phyloP scores from a whole-genome alignment of 371 early-diverging fungal genomes.

The Mortierella sp. region DNA sequence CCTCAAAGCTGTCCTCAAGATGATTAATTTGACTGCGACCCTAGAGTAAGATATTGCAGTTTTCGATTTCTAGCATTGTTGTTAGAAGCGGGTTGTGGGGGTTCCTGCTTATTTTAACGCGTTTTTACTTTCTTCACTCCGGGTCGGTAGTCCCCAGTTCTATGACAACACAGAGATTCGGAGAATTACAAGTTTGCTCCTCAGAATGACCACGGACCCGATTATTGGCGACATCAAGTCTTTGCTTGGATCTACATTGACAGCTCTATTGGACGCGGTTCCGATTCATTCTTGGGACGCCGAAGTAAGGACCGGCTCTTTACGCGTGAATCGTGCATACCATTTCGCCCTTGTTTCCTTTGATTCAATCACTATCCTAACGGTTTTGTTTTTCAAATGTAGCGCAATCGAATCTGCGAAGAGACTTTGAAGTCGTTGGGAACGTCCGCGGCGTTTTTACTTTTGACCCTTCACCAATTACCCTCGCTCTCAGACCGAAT shows the following conservation, averaged over 20 bases:
- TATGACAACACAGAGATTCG: slow-evolving; percentile 31
- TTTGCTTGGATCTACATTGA: slow-evolving; percentile 30
- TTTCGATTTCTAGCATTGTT: background rate
- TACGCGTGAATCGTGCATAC: background rate
- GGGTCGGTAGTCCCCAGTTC: slow-evolving; percentile 31
- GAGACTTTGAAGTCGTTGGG: slow-evolving; percentile 35
- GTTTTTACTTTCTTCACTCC: background rate
- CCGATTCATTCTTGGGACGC: slow-evolving; percentile 31
- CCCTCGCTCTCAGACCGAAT: slow-evolving; percentile 36
- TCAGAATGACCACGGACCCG: slow-evolving; percentile 51
- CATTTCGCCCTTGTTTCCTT: no score
- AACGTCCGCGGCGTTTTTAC: slow-evolving; percentile 34
- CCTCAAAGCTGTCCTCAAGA: slow-evolving; percentile 31
- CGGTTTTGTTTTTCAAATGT: background rate
- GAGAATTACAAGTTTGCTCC: slow-evolving; percentile 27
- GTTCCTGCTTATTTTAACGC: background rate
- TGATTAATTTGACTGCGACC: slow-evolving; percentile 50
- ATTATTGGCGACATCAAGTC: slow-evolving; percentile 54
- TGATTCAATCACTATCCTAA: background rate
- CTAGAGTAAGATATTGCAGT: slow-evolving; percentile 26
- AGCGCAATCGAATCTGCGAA: slow-evolving; percentile 31
- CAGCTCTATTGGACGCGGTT: slow-evolving; percentile 34
- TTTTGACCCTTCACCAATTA: slow-evolving; percentile 30
- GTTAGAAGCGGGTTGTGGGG: background rate
- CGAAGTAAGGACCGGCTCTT: slow-evolving; percentile 15